Conservation (phyloP, 768 basidiomycete genomes). For the Melanogaster broomeanus region DNA sequence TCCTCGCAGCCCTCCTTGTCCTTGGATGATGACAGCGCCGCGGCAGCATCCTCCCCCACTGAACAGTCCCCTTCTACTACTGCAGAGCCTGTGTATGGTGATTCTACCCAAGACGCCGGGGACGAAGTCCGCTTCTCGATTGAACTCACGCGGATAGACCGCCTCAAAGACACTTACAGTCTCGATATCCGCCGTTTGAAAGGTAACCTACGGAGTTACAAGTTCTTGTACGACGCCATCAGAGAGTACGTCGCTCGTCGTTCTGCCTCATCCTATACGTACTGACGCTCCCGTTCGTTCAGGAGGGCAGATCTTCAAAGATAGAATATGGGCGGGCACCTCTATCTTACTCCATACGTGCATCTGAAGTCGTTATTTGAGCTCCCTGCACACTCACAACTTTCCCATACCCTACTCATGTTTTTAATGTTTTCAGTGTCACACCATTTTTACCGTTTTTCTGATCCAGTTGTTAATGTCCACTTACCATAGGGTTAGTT, state of each 20-base stretch:
- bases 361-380: background rate
- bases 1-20: conserved; percentile 48
- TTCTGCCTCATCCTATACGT: conserved; percentile 6
- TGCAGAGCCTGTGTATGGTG: conserved; percentile 75
- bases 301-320: conserved; percentile 42
- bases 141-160: conserved; percentile 88
- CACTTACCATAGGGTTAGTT: conserved; percentile 21
- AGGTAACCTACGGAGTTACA: conserved; percentile 91
- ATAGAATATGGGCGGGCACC: conserved; percentile 30
- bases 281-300: conserved; percentile 11
- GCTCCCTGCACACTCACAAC: conserved; percentile 7
- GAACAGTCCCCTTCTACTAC: conserved; percentile 40
- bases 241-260: conserved; percentile 64
- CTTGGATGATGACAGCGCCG: conserved; percentile 43
- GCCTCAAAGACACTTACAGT: conserved; percentile 87
- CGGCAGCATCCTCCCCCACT: conserved; percentile 23
- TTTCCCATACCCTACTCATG: conserved; percentile 31
- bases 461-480: conserved; percentile 19
- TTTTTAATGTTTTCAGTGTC: conserved; percentile 18
- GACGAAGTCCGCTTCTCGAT: conserved; percentile 97
- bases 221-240: conserved; percentile 86
- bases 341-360: conserved; percentile 7
- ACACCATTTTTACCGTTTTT: background rate
- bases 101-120: conserved; percentile 75
- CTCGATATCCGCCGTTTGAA: conserved; percentile 91